phyloP scores from a whole-genome alignment of 176 grass and related monocot species.

The Olyra latifolia region DNA sequence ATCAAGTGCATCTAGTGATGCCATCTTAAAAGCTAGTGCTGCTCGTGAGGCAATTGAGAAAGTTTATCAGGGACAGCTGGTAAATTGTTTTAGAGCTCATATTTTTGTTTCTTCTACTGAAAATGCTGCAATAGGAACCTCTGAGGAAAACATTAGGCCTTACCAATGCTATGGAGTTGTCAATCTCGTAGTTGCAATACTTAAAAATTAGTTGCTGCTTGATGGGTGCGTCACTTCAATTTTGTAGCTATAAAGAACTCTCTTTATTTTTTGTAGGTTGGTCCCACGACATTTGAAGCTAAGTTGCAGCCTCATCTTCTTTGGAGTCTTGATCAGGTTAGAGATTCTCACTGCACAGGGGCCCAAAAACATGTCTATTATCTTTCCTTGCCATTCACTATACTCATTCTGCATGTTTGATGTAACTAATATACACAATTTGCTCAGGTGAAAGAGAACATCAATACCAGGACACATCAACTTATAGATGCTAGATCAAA shows the following conservation, averaged over 20 bases:
- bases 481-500: conserved; percentile 85
- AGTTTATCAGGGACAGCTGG: conserved; percentile 73
- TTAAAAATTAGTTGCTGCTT: neutral
- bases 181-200: neutral
- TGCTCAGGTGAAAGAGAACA: conserved; percentile 83
- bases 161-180: neutral
- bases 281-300: conserved; percentile 68
- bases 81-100: conserved; percentile 37
- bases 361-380: neutral
- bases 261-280: conserved; percentile 51
- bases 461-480: conserved; percentile 72
- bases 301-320: conserved; percentile 93
- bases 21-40: conserved; percentile 85
- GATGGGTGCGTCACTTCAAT: neutral
- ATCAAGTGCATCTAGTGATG: conserved; percentile 90
- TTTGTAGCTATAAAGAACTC: neutral
- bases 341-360: neutral
- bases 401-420: conserved; percentile 14
- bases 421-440: conserved; percentile 22
- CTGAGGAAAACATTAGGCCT: neutral
- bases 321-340: conserved; percentile 86
- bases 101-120: conserved; percentile 20
- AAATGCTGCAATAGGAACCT: neutral
- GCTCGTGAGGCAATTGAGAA: conserved; percentile 93
- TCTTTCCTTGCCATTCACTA: neutral